phyloP scores from a whole-genome alignment of 306 rosid genomes.

The Inga leiocalycina region DNA sequence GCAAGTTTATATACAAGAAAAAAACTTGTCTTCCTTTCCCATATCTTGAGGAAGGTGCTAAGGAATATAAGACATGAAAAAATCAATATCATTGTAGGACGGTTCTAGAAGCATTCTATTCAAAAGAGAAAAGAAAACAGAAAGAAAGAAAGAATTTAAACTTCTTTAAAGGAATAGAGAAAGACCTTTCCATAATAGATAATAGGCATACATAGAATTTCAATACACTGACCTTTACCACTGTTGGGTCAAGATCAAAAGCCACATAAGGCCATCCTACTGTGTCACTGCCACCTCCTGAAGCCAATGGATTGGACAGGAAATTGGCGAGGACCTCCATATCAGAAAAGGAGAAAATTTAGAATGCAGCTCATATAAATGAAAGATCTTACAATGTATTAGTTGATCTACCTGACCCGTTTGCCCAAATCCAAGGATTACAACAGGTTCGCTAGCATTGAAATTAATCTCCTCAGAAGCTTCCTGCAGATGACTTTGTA shows the following conservation, averaged over 20 bases:
- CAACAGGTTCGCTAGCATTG: conserved; percentile 78
- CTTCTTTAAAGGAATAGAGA: not conserved
- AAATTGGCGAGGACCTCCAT: conserved; percentile 93
- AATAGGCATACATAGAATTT: conserved; percentile 18
- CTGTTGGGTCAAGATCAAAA: conserved; percentile 84
- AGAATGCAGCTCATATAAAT: conserved; percentile 28
- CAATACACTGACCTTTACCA: conserved; percentile 73
- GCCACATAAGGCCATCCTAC: conserved; percentile 79
- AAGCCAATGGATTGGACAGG: conserved; percentile 78
- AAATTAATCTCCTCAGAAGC: conserved; percentile 59
- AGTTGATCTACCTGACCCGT: conserved; percentile 83
- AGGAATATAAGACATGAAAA: not conserved
- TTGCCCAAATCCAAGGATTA: conserved; percentile 97
- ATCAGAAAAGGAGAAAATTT: conserved; percentile 28
- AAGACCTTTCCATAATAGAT: conserved; percentile 1
- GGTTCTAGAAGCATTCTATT: not conserved
- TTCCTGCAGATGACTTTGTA: conserved; percentile 52
- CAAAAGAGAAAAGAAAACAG: not conserved
- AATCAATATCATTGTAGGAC: not conserved
- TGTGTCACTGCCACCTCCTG: conserved; percentile 63
- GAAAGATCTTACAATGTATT: conserved; percentile 37
- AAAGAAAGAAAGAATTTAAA: not conserved
- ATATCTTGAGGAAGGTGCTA: not conserved
- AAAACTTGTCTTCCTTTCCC: not conserved
- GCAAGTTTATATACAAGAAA: not conserved